phyloP scores from a whole-genome alignment of 2,329 filamentous ascomycete species.

The Aspergillus texensis region DNA sequence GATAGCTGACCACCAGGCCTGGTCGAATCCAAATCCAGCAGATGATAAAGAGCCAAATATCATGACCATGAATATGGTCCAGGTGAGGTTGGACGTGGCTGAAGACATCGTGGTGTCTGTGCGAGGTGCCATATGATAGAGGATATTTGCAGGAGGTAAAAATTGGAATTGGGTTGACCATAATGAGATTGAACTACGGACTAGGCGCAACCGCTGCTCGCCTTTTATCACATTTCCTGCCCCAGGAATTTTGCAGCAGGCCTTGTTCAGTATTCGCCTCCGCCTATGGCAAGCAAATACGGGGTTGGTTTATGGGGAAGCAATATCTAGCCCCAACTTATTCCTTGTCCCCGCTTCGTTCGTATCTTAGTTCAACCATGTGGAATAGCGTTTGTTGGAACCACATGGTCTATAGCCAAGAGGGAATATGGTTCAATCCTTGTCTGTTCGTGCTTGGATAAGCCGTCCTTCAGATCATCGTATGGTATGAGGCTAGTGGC shows the following conservation, averaged over 20 bases:
- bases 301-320: neutral
- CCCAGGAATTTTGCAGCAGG: no score
- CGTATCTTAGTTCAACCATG: neutral
- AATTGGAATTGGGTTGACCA: neutral
- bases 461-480: neutral
- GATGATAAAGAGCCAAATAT: conserved; percentile 19
- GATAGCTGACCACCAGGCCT: conserved; percentile 21
- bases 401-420: neutral
- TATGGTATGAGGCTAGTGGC: neutral
- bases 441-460: neutral
- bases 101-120: neutral
- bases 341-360: neutral
- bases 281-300: neutral
- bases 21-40: conserved; percentile 22
- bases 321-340: neutral
- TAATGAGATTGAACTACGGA: neutral
- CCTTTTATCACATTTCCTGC: neutral
- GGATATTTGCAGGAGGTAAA: neutral
- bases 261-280: neutral
- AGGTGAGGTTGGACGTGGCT: neutral
- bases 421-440: neutral
- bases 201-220: neutral
- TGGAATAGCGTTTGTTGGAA: neutral
- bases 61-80: conserved; percentile 9
- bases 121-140: neutral